Evolutionary conservation across 495 filamentous ascomycete species (phyloP).

Genomic region (Aspergillus haitiensis): DNA sequence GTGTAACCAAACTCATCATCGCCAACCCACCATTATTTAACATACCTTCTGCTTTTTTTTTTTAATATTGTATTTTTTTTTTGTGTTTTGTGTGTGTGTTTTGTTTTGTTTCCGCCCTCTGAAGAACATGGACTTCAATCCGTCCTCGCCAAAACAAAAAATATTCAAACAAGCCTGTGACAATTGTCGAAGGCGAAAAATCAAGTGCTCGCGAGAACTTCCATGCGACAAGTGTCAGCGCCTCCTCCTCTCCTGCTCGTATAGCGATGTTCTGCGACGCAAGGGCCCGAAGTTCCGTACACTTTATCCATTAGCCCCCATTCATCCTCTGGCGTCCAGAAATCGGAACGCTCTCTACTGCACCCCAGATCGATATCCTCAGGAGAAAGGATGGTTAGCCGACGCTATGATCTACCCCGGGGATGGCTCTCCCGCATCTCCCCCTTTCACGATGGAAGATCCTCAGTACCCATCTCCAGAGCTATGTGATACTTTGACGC

Average conservation of each 20-base stretch:
- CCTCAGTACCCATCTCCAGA: conserved; percentile 29
- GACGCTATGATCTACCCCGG: conserved; percentile 24
- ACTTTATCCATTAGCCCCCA: conserved; percentile 45
- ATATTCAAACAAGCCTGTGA: conserved; percentile 46
- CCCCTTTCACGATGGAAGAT: conserved; percentile 30
- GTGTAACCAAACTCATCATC: too few species aligned
- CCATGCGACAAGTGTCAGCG: conserved; percentile 50
- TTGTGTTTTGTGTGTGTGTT: too few species aligned
- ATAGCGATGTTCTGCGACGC: conserved; percentile 45
- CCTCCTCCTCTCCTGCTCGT: conserved; percentile 47
- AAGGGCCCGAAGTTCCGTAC: conserved; percentile 50
- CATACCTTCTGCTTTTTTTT: too few species aligned
- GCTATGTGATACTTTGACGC: conserved; percentile 30
- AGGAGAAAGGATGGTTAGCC: conserved; percentile 25
- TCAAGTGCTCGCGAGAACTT: conserved; percentile 46
- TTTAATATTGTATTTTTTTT: too few species aligned
- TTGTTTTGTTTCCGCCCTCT: not conserved
- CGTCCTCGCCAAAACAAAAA: conserved; percentile 26
- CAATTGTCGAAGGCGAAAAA: conserved; percentile 48
- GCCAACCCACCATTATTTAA: too few species aligned
- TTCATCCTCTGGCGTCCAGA: conserved; percentile 38
- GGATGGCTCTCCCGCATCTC: conserved; percentile 33
- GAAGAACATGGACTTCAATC: conserved; percentile 26
- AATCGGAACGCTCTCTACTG: conserved; percentile 15
- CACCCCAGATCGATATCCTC: conserved; percentile 19